These are phyloP conservation scores for Kodamaea fukazawae DNA, from an alignment of 805 yeast species.

Conservation along the genomic window DNA sequence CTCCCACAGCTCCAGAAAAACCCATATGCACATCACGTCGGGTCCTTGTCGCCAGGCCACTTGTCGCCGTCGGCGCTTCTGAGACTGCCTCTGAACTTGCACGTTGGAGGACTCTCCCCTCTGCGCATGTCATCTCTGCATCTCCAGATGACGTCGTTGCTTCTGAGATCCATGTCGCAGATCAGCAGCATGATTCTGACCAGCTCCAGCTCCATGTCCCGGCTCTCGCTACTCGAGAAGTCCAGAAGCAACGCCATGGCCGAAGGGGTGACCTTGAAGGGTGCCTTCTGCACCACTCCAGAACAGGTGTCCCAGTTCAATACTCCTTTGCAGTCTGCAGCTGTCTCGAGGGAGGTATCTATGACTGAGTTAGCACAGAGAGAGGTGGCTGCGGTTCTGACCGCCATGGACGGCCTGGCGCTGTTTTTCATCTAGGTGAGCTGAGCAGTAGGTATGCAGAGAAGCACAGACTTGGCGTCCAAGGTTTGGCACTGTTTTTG, in stretches of 20 bases:
- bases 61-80: too few species aligned
- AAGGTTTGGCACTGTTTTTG: too few species aligned
- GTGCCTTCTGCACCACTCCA: slow-evolving; percentile 28
- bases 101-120: too few species aligned
- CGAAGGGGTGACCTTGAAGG: slow-evolving; percentile 18
- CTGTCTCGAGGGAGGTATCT: slow-evolving; percentile 13
- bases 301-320: slow-evolving; percentile 24
- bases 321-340: slow-evolving; percentile 18
- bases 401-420: too few species aligned
- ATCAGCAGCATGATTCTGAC: slow-evolving; percentile 7
- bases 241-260: slow-evolving; percentile 12
- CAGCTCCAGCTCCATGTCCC: slow-evolving; percentile 12
- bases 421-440: too few species aligned
- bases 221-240: slow-evolving; percentile 14
- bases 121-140: too few species aligned
- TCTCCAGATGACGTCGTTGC: too few species aligned
- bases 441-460: too few species aligned
- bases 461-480: too few species aligned
- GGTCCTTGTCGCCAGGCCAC: too few species aligned
- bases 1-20: neutral
- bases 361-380: slow-evolving; percentile 3
- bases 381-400: too few species aligned
- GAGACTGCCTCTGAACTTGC: too few species aligned
- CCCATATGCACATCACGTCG: neutral
- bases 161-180: neutral